Base-by-base conservation (phyloP, 306 rosid species). In the Citrullus mucosospermus region DNA sequence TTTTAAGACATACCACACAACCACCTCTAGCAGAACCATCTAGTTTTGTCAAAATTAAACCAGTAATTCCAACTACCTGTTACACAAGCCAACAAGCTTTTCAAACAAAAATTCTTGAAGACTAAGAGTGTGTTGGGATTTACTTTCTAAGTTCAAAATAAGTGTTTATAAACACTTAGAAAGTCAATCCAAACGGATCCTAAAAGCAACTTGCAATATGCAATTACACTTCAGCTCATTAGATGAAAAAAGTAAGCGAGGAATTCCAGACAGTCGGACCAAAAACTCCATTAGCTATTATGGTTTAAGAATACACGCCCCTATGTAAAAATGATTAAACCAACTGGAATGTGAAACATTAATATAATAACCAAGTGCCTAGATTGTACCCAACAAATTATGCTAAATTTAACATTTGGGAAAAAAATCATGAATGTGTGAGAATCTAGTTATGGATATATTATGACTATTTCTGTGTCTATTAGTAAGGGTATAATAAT, bases 1-100 rank as follows among this genome's bases (percentile, higher is more conserved):
- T 59, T 66, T 63, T 53, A 82, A 83, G 78, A 71, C 87, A 62
- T 89, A 92, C 98, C 97, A 94, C 97, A 65, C 98, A 94, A 83
- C 98, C 98, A 78, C 98, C 98, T 89, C 98, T 87, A 15, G 98
- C 98, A 70, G 98, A 87, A 82, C 98, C 98, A 82, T 94, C 98
- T 75, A 92, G 89, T 82, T 92, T 94, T 77, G 97, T 92, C 90
- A 94, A 84, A 80, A 94, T 83, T 73, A 94, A 89, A 79, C 97
- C 98, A n/a, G 95, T 92, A 25, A 94, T 83, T 39, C 97, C 97
- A 70, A 94, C 97, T 46, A 94, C 91, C 98, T 92, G 90, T 80
- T 48, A 13, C 78, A 78, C 15, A 68, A 80, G 65, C 30, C 54
- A 57, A 71, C 80, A 53, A 76, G 62, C 63, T 44, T 30, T 61